These are phyloP conservation scores for Metschnikowia henanensis DNA, from an alignment of 805 yeast species.

Conservation along the genomic window DNA sequence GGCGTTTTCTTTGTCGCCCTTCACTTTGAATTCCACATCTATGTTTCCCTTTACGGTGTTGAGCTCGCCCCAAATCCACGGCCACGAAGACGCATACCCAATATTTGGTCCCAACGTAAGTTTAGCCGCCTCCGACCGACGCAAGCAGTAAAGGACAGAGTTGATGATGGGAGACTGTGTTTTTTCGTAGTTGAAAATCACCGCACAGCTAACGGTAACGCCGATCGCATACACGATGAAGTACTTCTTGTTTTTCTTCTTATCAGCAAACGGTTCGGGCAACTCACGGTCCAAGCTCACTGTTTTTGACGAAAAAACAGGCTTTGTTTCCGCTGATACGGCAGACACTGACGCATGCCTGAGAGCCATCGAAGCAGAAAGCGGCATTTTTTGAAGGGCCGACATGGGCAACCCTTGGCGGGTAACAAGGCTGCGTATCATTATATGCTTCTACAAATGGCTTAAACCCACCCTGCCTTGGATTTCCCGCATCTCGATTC, in stretches of 20 bases:
- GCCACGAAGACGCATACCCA: slow-evolving; percentile 69
- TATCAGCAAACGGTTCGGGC: slow-evolving; percentile 73
- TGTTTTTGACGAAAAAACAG: neutral
- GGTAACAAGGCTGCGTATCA: slow-evolving; percentile 1
- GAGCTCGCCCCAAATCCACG: slow-evolving; percentile 87
- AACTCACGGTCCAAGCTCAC: slow-evolving; percentile 75
- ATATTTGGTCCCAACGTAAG: slow-evolving; percentile 72
- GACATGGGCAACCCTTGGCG: slow-evolving; percentile 1
- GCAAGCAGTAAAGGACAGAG: slow-evolving; percentile 80
- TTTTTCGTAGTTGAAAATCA: slow-evolving; percentile 92
- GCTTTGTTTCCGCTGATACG: neutral
- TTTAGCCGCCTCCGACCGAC: slow-evolving; percentile 69
- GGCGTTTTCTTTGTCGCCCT: slow-evolving; percentile 59
- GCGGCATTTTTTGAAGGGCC: neutral
- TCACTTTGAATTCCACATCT: slow-evolving; percentile 67
- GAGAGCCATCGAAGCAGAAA: neutral
- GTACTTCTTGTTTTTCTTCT: slow-evolving; percentile 49
- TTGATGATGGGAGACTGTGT: slow-evolving; percentile 85
- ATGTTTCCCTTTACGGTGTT: slow-evolving; percentile 83
- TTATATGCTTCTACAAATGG: neutral
- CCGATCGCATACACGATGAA: slow-evolving; percentile 49
- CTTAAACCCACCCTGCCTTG: no score
- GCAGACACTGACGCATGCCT: slow-evolving; percentile 4
- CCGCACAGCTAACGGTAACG: slow-evolving; percentile 37
- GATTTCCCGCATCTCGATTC: no score